Percentiles rank a stretch among this genome's conserved stretches.
These are phyloP conservation scores for Trichodelitschia bisporula DNA, from an alignment of 495 filamentous ascomycete genomes.

Conservation along the genomic window DNA sequence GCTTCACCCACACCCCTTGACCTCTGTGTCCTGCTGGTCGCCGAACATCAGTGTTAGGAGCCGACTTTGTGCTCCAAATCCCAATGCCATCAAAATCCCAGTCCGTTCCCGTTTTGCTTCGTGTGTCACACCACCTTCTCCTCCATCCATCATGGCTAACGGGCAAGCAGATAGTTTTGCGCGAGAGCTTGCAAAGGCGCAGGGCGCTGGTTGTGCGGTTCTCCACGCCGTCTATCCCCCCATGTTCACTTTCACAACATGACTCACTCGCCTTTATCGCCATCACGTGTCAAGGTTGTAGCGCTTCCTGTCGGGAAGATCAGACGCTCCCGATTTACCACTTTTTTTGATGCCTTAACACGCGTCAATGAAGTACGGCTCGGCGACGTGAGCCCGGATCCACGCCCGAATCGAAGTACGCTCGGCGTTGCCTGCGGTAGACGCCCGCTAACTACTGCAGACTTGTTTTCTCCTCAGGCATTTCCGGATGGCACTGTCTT, in stretches of 20 bases:
- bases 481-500: constrained; percentile 76
- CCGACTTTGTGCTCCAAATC: no score
- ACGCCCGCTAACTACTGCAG: constrained; percentile 18
- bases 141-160: no score
- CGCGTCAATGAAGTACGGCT: constrained; percentile 65
- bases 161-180: no score
- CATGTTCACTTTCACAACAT: no score
- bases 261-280: constrained; percentile 66
- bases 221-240: no score
- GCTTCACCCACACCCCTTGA: no score
- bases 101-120: no score
- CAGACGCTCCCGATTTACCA: constrained; percentile 51
- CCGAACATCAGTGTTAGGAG: no score
- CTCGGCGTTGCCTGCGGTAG: constrained; percentile 8
- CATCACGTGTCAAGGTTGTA: constrained; percentile 64
- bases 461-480: constrained; percentile 84
- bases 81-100: no score
- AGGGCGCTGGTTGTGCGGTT: constrained; percentile 14
- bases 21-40: no score
- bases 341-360: constrained; percentile 54
- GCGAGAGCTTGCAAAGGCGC: no score
- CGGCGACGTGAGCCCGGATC: constrained; percentile 76
- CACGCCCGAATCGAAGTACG: constrained; percentile 70
- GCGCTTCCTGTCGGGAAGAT: constrained; percentile 71
- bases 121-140: no score